phyloP scores from a whole-genome alignment of 495 filamentous ascomycete species.

The Penicillium paradoxum region DNA sequence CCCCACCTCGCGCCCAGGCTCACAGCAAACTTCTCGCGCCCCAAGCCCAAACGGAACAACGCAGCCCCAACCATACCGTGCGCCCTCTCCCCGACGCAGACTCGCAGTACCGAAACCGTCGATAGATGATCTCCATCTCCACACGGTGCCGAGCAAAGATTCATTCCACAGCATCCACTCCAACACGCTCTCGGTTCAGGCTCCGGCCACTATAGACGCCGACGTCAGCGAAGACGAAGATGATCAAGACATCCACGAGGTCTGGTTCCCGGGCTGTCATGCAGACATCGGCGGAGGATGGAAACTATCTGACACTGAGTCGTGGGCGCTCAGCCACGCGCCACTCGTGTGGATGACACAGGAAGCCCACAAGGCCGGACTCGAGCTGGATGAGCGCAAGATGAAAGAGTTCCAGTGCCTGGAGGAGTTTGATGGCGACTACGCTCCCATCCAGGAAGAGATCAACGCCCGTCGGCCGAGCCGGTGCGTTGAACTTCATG shows the following conservation, averaged over 20 bases:
- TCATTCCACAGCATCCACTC: constrained; percentile 31
- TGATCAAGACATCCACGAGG: constrained; percentile 69
- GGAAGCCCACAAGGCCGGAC: constrained; percentile 69
- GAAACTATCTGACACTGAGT: constrained; percentile 54
- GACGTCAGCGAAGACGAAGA: constrained; percentile 55
- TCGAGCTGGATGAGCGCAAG: constrained; percentile 64
- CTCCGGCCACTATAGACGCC: constrained; percentile 46
- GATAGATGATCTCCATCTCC: constrained; percentile 29
- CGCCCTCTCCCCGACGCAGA: constrained; percentile 29
- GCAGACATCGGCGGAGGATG: constrained; percentile 84
- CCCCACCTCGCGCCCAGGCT: constrained; percentile 12
- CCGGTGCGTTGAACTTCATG: constrained; percentile 17
- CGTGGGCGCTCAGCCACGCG: constrained; percentile 62
- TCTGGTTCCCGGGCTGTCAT: constrained; percentile 82
- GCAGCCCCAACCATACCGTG: constrained; percentile 37
- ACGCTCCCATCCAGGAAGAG: constrained; percentile 40
- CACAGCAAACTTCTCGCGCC: constrained; percentile 12
- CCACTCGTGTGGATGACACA: constrained; percentile 82
- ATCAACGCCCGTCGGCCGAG: constrained; percentile 30
- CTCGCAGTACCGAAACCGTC: constrained; percentile 31
- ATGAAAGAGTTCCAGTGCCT: constrained; percentile 62
- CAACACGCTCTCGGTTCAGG: constrained; percentile 30
- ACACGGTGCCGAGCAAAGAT: constrained; percentile 25
- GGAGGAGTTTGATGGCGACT: constrained; percentile 43
- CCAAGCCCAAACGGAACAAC: constrained; percentile 7